These are phyloP conservation scores for Eremothecium coryli DNA, from an alignment of 1,139 yeast genomes.

Conservation along the genomic window DNA sequence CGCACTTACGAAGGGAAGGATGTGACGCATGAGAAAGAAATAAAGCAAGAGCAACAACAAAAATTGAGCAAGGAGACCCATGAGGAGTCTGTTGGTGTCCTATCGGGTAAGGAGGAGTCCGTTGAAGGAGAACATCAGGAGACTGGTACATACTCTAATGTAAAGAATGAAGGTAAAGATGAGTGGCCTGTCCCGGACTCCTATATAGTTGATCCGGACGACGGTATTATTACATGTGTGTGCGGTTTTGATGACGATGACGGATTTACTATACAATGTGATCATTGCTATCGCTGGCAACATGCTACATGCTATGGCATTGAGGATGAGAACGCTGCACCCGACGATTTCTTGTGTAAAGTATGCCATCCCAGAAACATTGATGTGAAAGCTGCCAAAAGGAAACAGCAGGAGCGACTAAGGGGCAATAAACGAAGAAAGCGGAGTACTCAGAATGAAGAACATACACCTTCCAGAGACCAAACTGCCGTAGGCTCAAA, in stretches of 20 bases:
- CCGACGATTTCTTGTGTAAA: slow-evolving; percentile 78
- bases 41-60: neutral
- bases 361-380: slow-evolving; percentile 62
- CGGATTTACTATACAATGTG: slow-evolving; percentile 92
- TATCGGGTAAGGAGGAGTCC: neutral
- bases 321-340: slow-evolving; percentile 60
- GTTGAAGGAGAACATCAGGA: slow-evolving; percentile 13
- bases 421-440: slow-evolving; percentile 23
- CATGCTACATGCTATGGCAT: slow-evolving; percentile 86
- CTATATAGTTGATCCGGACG: slow-evolving; percentile 64
- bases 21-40: neutral
- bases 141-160: neutral
- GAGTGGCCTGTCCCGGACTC: slow-evolving; percentile 30
- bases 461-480: slow-evolving; percentile 1
- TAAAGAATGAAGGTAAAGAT: neutral
- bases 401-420: slow-evolving; percentile 38
- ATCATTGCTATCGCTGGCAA: slow-evolving; percentile 87
- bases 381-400: slow-evolving; percentile 43
- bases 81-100: neutral
- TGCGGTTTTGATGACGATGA: slow-evolving; percentile 89
- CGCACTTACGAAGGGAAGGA: slow-evolving; percentile 6
- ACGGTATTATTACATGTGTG: slow-evolving; percentile 81
- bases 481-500: neutral
- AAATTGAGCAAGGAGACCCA: neutral
- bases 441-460: slow-evolving; percentile 10